Evolutionary conservation across 108 stramenopile species (phyloP), one percentile per base, ranked within the genome.

Genomic region (Craspedostauros australis): DNA sequence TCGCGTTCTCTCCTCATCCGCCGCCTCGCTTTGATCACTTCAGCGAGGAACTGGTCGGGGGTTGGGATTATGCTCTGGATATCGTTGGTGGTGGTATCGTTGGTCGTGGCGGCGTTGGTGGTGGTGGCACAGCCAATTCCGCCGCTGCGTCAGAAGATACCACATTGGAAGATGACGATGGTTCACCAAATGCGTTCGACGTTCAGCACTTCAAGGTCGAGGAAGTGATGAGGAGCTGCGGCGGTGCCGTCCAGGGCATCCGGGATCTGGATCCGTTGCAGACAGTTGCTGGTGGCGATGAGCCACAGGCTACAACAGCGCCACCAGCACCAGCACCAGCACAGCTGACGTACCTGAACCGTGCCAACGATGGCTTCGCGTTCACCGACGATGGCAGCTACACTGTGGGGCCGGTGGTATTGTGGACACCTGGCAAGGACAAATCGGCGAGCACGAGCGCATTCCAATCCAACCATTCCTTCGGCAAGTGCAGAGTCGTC

Each of bases 141-240:
- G n/a, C n/a, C n/a, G n/a, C n/a, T n/a, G n/a, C n/a, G 30, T 32
- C 11, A 5, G 11, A 4, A 33, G 8, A 23, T 9, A 27, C 26
- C 32, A 34, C 26, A 46, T 30, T 33, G 0, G 40, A 32, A 4
- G 30, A 24, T 30, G 12, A 25, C 7, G 48, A 39, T 27, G 43
- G 4, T 29, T 8, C 42, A n/a, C n/a, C n/a, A n/a, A n/a, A n/a
- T n/a, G n/a, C n/a, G n/a, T n/a, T n/a, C n/a, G n/a, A n/a, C n/a
- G n/a, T n/a, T n/a, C n/a, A n/a, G n/a, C n/a, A n/a, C n/a, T n/a
- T n/a, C n/a, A n/a, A n/a, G 0, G 79, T 80, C 5, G 74, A 77
- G 51, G 84, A 85, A 59, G 84, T 85, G 7, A 85, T 85, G 84
- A 51, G 84, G 45, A 65, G 65, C 2, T 85, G 84, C 50, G 84